phyloP scores from a whole-genome alignment of 441 rosid genomes.

The Rhodomyrtus psidioides region DNA sequence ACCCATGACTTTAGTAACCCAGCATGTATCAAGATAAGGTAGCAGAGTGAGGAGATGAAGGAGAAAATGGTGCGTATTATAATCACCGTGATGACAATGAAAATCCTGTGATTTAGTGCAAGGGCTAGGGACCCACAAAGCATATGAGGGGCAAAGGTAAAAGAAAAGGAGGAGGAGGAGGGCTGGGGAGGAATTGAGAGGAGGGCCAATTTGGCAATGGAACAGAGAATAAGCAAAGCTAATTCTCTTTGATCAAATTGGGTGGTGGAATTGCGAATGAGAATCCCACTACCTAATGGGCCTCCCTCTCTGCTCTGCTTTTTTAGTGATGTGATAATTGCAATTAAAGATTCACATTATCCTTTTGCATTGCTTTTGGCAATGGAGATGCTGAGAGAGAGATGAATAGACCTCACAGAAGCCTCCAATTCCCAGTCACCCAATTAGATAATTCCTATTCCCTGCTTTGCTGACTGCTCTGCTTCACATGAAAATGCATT shows the following conservation, averaged over 20 bases:
- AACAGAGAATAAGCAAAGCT: background rate
- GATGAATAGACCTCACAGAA: background rate
- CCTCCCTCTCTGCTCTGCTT: constrained; percentile 5
- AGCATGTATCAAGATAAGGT: constrained; percentile 10
- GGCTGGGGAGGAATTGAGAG: background rate
- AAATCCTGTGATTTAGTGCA: constrained; percentile 21
- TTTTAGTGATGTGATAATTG: constrained; percentile 2
- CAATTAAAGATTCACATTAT: constrained; percentile 6
- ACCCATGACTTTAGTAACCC: constrained; percentile 20
- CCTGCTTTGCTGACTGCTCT: background rate
- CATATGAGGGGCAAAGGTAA: constrained; percentile 13
- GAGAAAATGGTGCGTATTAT: background rate
- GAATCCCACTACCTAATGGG: constrained; percentile 38
- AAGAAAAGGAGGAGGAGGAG: background rate
- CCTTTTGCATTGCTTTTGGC: background rate
- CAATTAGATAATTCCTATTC: background rate
- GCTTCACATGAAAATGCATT: background rate
- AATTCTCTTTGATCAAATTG: background rate
- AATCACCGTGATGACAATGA: constrained; percentile 6
- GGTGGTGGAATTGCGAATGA: constrained; percentile 39
- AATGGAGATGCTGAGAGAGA: background rate
- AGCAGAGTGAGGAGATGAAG: constrained; percentile 6
- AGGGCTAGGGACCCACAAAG: constrained; percentile 34
- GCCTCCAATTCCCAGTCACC: background rate
- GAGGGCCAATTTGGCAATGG: constrained; percentile 7